These are phyloP conservation scores for Fusarium circinatum DNA, from an alignment of 2,329 filamentous ascomycete genomes.

Conservation along the genomic window DNA sequence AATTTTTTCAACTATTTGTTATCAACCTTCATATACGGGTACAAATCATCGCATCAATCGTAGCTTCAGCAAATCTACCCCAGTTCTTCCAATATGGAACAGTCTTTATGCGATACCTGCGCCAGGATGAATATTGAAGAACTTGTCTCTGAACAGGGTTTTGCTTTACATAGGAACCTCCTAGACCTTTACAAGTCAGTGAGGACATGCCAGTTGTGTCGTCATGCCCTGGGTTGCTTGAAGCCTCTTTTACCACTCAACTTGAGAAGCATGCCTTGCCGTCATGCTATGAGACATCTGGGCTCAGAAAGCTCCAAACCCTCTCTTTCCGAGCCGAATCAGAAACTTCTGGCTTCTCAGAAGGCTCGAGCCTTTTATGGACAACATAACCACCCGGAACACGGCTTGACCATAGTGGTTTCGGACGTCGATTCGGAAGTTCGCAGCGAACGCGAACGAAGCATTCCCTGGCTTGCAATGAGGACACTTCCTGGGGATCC, in stretches of 20 bases:
- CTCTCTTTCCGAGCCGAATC: rapidly evolving
- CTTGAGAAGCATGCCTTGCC: not conserved
- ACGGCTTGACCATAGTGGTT: not conserved
- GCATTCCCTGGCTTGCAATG: not conserved
- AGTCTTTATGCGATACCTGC: not conserved
- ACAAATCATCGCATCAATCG: not conserved
- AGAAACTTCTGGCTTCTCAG: not conserved
- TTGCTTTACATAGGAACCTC: not conserved
- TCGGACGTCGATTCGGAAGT: not conserved
- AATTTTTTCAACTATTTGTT: rapidly evolving
- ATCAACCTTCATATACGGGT: not conserved
- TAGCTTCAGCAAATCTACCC: not conserved
- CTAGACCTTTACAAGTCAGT: not conserved
- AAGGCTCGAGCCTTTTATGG: not conserved
- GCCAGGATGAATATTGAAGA: not conserved
- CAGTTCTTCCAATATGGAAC: not conserved
- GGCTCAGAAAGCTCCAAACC: too few relatives aligned
- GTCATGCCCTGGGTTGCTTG: not conserved
- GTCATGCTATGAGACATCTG: not conserved
- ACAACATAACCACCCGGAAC: not conserved
- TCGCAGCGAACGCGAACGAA: too few relatives aligned
- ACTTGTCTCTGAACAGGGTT: not conserved
- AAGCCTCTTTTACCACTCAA: not conserved
- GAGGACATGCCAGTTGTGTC: not conserved
- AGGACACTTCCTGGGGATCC: not conserved